These are phyloP conservation scores for Arthrocladium fulminans DNA, from an alignment of 2,329 filamentous ascomycete genomes.

Conservation along the genomic window DNA sequence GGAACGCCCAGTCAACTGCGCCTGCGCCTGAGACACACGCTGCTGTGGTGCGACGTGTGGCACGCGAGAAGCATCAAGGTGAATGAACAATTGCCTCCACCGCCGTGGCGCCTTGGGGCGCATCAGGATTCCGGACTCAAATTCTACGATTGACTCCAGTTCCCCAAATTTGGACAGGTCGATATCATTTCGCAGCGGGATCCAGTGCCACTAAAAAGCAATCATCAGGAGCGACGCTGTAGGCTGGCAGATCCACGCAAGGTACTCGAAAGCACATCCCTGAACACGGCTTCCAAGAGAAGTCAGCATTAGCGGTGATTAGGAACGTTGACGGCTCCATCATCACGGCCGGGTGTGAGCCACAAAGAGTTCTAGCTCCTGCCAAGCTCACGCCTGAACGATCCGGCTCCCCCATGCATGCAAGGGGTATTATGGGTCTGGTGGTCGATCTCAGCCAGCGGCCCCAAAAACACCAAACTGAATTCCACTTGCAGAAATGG, in stretches of 20 bases:
- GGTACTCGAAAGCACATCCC: conserved; percentile 1
- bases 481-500: not conserved
- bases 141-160: too few species aligned
- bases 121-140: too few species aligned
- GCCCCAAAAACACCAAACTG: not conserved
- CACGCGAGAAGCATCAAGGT: too few species aligned
- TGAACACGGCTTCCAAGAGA: not conserved
- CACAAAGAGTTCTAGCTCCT: not conserved
- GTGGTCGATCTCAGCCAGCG: conserved; percentile 6
- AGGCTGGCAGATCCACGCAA: not conserved
- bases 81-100: too few species aligned
- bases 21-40: too few species aligned
- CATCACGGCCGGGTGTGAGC: too few species aligned
- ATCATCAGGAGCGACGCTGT: not conserved
- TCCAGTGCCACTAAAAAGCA: not conserved
- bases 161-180: not conserved
- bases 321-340: too few species aligned
- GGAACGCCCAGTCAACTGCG: not conserved
- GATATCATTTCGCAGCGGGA: not conserved
- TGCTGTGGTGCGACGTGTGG: too few species aligned
- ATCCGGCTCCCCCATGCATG: not conserved
- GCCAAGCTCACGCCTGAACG: not conserved
- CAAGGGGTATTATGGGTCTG: not conserved
- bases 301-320: not conserved
- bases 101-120: too few species aligned